Percentiles rank a stretch among this genome's conserved stretches.
phyloP scores from a whole-genome alignment of 129 eudicot genomes.

The Flaveria trinervia region DNA sequence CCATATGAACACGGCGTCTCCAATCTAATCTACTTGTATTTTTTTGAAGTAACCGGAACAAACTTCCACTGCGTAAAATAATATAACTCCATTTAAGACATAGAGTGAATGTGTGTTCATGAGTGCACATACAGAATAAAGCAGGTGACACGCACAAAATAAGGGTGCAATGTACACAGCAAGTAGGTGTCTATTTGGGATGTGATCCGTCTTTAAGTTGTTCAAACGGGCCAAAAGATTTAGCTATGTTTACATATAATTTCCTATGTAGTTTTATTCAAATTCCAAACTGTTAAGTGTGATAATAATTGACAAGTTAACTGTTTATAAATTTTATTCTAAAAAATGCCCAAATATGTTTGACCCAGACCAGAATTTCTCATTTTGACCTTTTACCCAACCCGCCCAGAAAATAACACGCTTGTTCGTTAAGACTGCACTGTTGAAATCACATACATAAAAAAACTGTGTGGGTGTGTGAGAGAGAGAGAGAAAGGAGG shows the following conservation, averaged over 20 bases:
- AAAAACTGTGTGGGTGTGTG: not conserved
- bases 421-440: not conserved
- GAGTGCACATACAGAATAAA: not conserved
- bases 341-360: not conserved
- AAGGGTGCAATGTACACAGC: no score
- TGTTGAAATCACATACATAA: not conserved
- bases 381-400: constrained; percentile 11
- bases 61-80: constrained; percentile 68
- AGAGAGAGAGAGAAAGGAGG: not conserved
- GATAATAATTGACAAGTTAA: not conserved
- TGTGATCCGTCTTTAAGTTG: not conserved
- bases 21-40: constrained; percentile 72
- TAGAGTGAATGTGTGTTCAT: not conserved
- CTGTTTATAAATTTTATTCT: not conserved
- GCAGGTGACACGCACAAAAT: no score
- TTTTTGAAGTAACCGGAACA: constrained; percentile 77
- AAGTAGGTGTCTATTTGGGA: not conserved
- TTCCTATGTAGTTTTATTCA: not conserved
- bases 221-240: not conserved
- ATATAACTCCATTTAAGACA: constrained; percentile 20
- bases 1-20: constrained; percentile 94
- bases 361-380: not conserved
- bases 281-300: not conserved
- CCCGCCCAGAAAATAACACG: not conserved
- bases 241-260: not conserved